phyloP scores from a whole-genome alignment of 2,329 filamentous ascomycete genomes.

The Akanthomyces uredinophilus region DNA sequence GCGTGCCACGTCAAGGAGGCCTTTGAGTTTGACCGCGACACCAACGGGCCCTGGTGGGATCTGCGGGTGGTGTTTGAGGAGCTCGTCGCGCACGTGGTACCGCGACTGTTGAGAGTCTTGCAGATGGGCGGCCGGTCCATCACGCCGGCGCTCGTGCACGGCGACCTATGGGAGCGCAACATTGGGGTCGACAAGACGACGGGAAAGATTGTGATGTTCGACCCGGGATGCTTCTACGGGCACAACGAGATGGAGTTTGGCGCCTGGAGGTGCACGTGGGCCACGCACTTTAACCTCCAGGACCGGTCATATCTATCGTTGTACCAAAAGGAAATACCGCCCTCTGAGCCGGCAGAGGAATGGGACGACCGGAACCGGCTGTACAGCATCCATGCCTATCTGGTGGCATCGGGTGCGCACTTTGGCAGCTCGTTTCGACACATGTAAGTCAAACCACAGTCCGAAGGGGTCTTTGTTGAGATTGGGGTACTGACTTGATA shows the following conservation, averaged over 20 bases:
- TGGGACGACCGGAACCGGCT: slow-evolving; percentile 24
- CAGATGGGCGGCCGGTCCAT: slow-evolving; percentile 26
- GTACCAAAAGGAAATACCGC: slow-evolving; percentile 19
- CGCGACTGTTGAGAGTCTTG: slow-evolving; percentile 25
- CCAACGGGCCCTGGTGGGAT: slow-evolving; percentile 19
- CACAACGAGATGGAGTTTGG: slow-evolving; percentile 30
- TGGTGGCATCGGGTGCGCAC: slow-evolving; percentile 21
- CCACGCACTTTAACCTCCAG: slow-evolving; percentile 20
- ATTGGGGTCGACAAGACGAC: slow-evolving; percentile 24
- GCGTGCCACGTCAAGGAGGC: slow-evolving; percentile 12
- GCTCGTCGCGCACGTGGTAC: slow-evolving; percentile 25
- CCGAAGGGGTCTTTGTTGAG: no score
- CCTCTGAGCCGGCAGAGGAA: slow-evolving; percentile 22
- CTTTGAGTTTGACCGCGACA: slow-evolving; percentile 7
- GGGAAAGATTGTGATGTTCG: slow-evolving; percentile 27
- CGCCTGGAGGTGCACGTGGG: slow-evolving; percentile 21
- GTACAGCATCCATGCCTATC: slow-evolving; percentile 18
- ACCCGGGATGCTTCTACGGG: slow-evolving; percentile 28
- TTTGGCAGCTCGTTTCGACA: slow-evolving; percentile 21
- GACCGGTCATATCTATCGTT: slow-evolving; percentile 16
- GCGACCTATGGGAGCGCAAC: slow-evolving; percentile 32
- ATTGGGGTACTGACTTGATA: neutral
- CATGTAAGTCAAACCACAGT: slow-evolving; percentile 18
- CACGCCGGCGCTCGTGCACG: slow-evolving; percentile 29
- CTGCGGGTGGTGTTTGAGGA: slow-evolving; percentile 19